Conservation (phyloP, 1,284 basidiomycete genomes). For the Gymnopus androsaceus region DNA sequence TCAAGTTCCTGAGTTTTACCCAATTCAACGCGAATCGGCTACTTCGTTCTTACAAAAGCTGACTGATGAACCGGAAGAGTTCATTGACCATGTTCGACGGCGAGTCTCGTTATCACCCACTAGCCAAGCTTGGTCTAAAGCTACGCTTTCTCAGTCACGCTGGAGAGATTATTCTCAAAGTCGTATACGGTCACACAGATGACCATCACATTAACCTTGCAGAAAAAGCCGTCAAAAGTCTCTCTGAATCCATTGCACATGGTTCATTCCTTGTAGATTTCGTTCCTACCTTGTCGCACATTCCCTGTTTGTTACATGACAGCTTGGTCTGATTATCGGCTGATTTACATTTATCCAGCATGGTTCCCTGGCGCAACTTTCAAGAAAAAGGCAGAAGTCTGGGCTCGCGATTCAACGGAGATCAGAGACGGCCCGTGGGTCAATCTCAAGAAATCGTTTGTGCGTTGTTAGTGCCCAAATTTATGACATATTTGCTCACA, state of each 20-base stretch:
- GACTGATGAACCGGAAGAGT: slow-evolving; percentile 26
- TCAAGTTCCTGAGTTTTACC: slow-evolving; percentile 17
- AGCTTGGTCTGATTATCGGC: not conserved
- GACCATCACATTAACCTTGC: slow-evolving; percentile 28
- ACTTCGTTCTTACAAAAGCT: slow-evolving; percentile 22
- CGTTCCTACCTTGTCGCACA: slow-evolving; percentile 28
- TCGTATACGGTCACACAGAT: slow-evolving; percentile 34
- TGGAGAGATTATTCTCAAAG: slow-evolving; percentile 27
- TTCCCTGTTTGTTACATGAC: slow-evolving; percentile 21
- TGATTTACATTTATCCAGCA: slow-evolving; percentile 10
- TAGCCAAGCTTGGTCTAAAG: not conserved
- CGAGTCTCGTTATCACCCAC: slow-evolving; percentile 18
- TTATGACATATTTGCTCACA: not conserved
- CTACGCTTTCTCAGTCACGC: slow-evolving; percentile 20
- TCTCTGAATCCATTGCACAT: slow-evolving; percentile 27
- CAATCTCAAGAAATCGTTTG: slow-evolving; percentile 21
- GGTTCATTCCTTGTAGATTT: slow-evolving; percentile 35
- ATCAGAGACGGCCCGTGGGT: slow-evolving; percentile 25
- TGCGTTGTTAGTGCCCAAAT: slow-evolving; percentile 5
- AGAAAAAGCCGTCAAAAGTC: slow-evolving; percentile 26
- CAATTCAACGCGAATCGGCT: slow-evolving; percentile 21
- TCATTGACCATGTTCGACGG: slow-evolving; percentile 30
- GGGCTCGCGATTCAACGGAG: slow-evolving; percentile 17
- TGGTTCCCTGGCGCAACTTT: slow-evolving; percentile 36
- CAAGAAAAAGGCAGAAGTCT: slow-evolving; percentile 27